Percentiles rank a stretch among this genome's conserved stretches.
phyloP scores from a whole-genome alignment of 768 basidiomycete species.

The Amyloporia xantha region DNA sequence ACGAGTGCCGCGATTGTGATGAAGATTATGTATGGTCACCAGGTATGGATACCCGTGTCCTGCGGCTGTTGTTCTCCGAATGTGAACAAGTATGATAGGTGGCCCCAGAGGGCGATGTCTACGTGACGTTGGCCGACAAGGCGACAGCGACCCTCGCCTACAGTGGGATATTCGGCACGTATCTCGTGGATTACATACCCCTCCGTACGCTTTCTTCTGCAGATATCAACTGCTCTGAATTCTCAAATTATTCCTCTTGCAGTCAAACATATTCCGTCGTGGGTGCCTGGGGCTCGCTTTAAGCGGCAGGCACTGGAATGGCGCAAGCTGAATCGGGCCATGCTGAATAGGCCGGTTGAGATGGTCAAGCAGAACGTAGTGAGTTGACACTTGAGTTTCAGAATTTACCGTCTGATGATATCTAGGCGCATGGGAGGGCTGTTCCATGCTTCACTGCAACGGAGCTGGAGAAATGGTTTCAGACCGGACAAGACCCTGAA shows the following conservation, averaged over 20 bases:
- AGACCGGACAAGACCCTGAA: slow-evolving; percentile 8
- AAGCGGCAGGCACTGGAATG: slow-evolving; percentile 15
- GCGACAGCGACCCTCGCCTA: neutral
- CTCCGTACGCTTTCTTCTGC: slow-evolving; percentile 16
- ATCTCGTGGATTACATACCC: slow-evolving; percentile 37
- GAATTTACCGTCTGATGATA: neutral
- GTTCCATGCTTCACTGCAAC: neutral
- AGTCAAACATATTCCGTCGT: slow-evolving; percentile 16
- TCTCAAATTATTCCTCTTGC: neutral
- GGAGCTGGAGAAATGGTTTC: slow-evolving; percentile 2
- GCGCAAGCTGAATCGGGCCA: slow-evolving; percentile 2
- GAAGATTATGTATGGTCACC: slow-evolving; percentile 4
- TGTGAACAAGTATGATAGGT: neutral
- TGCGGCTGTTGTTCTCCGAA: neutral
- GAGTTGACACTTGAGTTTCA: neutral
- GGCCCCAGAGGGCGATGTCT: slow-evolving; percentile 6
- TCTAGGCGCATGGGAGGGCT: neutral
- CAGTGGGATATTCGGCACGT: slow-evolving; percentile 36
- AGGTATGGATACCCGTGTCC: neutral
- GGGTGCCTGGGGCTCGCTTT: slow-evolving; percentile 22
- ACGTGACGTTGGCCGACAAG: slow-evolving; percentile 5
- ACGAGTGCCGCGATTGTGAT: slow-evolving; percentile 3
- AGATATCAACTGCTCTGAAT: neutral
- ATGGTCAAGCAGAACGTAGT: slow-evolving; percentile 8
- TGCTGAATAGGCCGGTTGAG: slow-evolving; percentile 11